These are phyloP conservation scores for Claviceps sp. DNA, from an alignment of 2,329 filamentous ascomycete species.

Conservation along the genomic window DNA sequence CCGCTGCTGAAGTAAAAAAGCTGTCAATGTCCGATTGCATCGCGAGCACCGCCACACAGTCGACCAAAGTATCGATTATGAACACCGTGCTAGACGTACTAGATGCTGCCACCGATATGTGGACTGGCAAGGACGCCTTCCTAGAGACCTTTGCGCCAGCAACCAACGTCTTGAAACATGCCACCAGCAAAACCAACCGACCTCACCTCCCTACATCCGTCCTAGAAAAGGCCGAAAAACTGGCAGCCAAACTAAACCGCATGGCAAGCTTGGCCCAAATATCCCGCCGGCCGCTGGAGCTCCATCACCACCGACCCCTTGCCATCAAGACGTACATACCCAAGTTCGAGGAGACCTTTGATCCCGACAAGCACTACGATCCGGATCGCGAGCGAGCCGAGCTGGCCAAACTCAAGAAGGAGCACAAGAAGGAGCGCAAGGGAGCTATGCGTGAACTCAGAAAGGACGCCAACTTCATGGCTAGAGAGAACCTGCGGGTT, in stretches of 20 bases:
- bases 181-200: constrained; percentile 40
- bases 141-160: constrained; percentile 63
- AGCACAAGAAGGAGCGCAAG: constrained; percentile 93
- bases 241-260: constrained; percentile 32
- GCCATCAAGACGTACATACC: constrained; percentile 81
- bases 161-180: constrained; percentile 43
- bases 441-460: constrained; percentile 85
- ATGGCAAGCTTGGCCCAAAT: constrained; percentile 50
- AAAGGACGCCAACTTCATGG: constrained; percentile 91
- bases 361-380: constrained; percentile 94
- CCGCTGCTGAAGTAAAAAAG: constrained; percentile 31
- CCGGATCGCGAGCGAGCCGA: constrained; percentile 83
- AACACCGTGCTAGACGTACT: constrained; percentile 52
- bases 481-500: constrained; percentile 73
- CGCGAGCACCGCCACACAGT: constrained; percentile 20
- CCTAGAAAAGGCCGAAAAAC: constrained; percentile 26
- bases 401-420: constrained; percentile 67
- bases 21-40: constrained; percentile 48
- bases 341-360: constrained; percentile 93
- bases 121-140: constrained; percentile 62
- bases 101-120: constrained; percentile 55
- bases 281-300: constrained; percentile 62
- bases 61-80: constrained; percentile 46
- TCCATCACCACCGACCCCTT: constrained; percentile 80
- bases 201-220: constrained; percentile 35